Evolutionary conservation across 2,329 filamentous ascomycete species (phyloP), one percentile per base, ranked within the genome.

Genomic region (Arthrocladium fulminans): DNA sequence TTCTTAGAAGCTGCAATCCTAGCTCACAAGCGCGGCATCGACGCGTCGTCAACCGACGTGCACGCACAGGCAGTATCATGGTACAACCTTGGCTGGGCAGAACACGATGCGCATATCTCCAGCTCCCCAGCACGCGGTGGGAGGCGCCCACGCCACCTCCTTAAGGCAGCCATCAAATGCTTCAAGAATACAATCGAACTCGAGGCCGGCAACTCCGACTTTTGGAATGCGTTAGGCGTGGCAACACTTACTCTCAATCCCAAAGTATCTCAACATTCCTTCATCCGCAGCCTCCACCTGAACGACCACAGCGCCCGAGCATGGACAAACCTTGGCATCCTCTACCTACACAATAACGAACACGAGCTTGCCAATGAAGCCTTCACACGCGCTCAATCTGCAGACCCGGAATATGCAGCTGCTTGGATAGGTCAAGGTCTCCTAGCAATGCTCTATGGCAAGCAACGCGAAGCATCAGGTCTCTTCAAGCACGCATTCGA

Each of bases 161-260:
- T 92, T 40, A 89, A 84, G 63, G 83, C 88, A 5, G 79, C 92
- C 1, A 84, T 97, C 54, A 78, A 83, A 47, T 92, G 87, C 59
- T 97, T 98, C 75, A 98, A 98, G 69, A 78, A 87, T 38, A 86
- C 92, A 1, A 98, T 98, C 55, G 92, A 97, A 66, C 74, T 96
- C 1, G 94, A 98, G 65, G 86, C 89, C 5, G 86, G 88, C 45
- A 98, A 97, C 61, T 73, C 87, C 0, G 90, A 97, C 57, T 97
- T 97, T 65, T 98, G 92, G 92, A 97, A 97, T 61, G 84, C 92
- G 0, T 75, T 98, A 2, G 92, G 90, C 43, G 87, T 97, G 2
- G 88, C 86, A 22, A 96, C 92, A 2, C 89, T 87, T 54, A 80
- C 80, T 39, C 75, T 96, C 56, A 96, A 86, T 60, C 84, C 89